These are phyloP conservation scores for Globisporangium cederbergense DNA, from an alignment of 352 stramenopile genomes.

Conservation along the genomic window DNA sequence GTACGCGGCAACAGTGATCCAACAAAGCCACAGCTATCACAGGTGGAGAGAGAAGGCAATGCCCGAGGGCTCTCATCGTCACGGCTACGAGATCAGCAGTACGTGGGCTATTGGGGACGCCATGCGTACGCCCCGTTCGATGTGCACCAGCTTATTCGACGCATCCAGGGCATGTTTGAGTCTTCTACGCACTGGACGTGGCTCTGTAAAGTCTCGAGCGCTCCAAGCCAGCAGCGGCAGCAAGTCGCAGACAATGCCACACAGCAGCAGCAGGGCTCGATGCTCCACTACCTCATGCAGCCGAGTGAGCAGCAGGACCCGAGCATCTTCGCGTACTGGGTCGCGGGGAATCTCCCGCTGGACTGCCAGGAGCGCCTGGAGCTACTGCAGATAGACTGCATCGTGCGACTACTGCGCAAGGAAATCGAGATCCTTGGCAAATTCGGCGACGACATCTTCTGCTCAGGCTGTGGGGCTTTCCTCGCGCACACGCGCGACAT, in stretches of 20 bases:
- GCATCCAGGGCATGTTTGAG: constrained; percentile 65
- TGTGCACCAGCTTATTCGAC: constrained; percentile 44
- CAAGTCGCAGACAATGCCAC: constrained; percentile 4
- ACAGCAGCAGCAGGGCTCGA: constrained; percentile 21
- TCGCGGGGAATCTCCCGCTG: constrained; percentile 67
- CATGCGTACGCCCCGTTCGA: constrained; percentile 60
- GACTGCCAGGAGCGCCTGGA: constrained; percentile 54
- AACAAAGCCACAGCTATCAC: background rate
- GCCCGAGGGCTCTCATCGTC: background rate
- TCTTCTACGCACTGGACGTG: constrained; percentile 72
- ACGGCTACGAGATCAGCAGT: constrained; percentile 26
- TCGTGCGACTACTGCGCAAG: constrained; percentile 50
- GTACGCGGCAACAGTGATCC: background rate
- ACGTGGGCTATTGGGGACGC: constrained; percentile 45
- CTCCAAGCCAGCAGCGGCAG: constrained; percentile 10
- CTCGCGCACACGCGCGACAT: constrained; percentile 72
- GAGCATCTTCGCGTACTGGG: constrained; percentile 76
- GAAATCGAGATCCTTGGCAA: constrained; percentile 59
- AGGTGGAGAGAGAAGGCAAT: constrained; percentile 11
- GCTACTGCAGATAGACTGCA: constrained; percentile 54
- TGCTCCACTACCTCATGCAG: constrained; percentile 29
- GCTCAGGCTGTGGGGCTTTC: constrained; percentile 53
- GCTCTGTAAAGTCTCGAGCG: constrained; percentile 40
- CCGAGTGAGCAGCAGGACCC: constrained; percentile 45
- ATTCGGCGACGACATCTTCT: constrained; percentile 65